Conservation (phyloP, 495 filamentous ascomycete genomes). For the Penicillium cinerascens region DNA sequence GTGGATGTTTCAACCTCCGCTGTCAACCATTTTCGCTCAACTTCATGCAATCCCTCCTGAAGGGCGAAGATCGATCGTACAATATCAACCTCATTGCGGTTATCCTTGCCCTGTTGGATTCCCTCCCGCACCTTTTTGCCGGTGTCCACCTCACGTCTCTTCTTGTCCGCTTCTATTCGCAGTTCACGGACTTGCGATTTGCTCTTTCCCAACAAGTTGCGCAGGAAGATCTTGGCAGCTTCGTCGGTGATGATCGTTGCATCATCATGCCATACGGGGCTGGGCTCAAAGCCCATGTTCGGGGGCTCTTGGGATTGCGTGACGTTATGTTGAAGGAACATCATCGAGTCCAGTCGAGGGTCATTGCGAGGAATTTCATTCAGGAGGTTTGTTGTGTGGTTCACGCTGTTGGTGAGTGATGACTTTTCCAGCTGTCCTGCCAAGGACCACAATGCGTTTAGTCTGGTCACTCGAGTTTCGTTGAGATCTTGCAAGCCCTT, state of each 20-base stretch:
- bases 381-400: slow-evolving; percentile 65
- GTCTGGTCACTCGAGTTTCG: slow-evolving; percentile 74
- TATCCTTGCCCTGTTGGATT: slow-evolving; percentile 77
- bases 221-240: slow-evolving; percentile 78
- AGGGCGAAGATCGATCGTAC: slow-evolving; percentile 71
- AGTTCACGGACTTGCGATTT: slow-evolving; percentile 76
- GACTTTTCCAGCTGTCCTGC: slow-evolving; percentile 73
- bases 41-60: slow-evolving; percentile 80
- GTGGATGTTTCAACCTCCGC: slow-evolving; percentile 90
- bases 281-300: slow-evolving; percentile 86
- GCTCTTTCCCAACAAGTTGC: slow-evolving; percentile 87
- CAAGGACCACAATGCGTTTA: slow-evolving; percentile 82
- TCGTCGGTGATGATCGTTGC: slow-evolving; percentile 79
- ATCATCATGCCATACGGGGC: slow-evolving; percentile 96
- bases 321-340: slow-evolving; percentile 93
- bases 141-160: slow-evolving; percentile 75
- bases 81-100: slow-evolving; percentile 76
- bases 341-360: slow-evolving; percentile 87
- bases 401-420: slow-evolving; percentile 66
- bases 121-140: slow-evolving; percentile 66
- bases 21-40: slow-evolving; percentile 80
- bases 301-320: slow-evolving; percentile 74
- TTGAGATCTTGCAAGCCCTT: slow-evolving; percentile 83
- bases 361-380: slow-evolving; percentile 85
- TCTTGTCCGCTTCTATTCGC: slow-evolving; percentile 76